Conservation (phyloP, 2,329 filamentous ascomycete genomes). For the Plectosphaerella cucumerina region DNA sequence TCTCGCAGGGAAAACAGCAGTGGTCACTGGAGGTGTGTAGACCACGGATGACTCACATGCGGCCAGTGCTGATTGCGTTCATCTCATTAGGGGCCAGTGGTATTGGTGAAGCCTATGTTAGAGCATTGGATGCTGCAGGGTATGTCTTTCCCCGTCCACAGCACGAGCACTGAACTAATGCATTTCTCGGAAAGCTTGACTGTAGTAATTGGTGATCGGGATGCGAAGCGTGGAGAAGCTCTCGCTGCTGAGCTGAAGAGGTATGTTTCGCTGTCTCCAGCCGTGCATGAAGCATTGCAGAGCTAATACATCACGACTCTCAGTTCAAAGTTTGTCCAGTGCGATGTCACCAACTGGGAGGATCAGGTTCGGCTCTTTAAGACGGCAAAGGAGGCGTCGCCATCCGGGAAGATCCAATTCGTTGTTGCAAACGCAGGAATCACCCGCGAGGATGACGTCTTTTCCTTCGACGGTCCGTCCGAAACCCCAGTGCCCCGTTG, state of each 20-base stretch:
- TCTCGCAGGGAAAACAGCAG: conserved; percentile 25
- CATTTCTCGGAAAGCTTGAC: not conserved
- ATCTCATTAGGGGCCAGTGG: not conserved
- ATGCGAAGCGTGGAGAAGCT: not conserved
- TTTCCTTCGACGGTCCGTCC: conserved; percentile 9
- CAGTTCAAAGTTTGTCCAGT: conserved; percentile 29
- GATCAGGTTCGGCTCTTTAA: conserved; percentile 37
- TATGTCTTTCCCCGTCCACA: not conserved
- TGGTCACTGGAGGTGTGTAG: conserved; percentile 21
- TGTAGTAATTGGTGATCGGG: not conserved
- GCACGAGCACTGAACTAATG: no score
- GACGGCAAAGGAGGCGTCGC: conserved; percentile 28
- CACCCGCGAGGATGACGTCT: conserved; percentile 22
- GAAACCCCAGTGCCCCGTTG: no score
- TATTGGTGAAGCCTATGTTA: not conserved
- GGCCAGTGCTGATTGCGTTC: no score
- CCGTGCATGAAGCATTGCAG: not conserved
- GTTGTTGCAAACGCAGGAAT: conserved; percentile 46
- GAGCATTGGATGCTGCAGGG: not conserved
- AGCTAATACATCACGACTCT: not conserved
- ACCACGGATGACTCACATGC: not conserved
- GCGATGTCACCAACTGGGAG: conserved; percentile 38
- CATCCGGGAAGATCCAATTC: conserved; percentile 33
- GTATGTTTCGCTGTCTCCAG: not conserved
- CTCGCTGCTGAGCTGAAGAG: not conserved